phyloP scores from a whole-genome alignment of 805 yeast genomes.

The Candida tibetensis region DNA sequence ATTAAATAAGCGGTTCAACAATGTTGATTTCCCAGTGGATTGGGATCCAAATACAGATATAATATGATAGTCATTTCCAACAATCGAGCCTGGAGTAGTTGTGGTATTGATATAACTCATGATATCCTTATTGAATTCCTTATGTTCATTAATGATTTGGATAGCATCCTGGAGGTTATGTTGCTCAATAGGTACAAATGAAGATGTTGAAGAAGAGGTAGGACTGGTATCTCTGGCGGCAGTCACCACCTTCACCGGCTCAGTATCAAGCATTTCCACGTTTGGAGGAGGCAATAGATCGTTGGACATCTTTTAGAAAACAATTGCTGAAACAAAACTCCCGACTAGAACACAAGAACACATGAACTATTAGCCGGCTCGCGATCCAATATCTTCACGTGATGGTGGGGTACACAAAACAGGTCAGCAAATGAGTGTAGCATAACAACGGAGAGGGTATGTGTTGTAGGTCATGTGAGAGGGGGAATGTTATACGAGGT shows the following conservation, averaged over 20 bases:
- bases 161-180: conserved; percentile 38
- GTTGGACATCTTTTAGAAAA: conserved; percentile 10
- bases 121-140: conserved; percentile 44
- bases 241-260: neutral
- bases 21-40: conserved; percentile 93
- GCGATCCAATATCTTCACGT: too few species aligned
- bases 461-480: too few species aligned
- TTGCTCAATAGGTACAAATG: conserved; percentile 40
- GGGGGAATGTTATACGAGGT: too few species aligned
- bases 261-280: conserved; percentile 7
- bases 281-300: conserved; percentile 10
- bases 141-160: conserved; percentile 63
- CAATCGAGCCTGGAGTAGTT: conserved; percentile 28
- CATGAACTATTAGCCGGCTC: too few species aligned
- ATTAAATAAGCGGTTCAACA: conserved; percentile 79
- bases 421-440: too few species aligned
- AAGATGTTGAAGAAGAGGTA: conserved; percentile 35
- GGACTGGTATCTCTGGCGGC: conserved; percentile 9
- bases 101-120: conserved; percentile 34
- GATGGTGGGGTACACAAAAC: too few species aligned
- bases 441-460: too few species aligned
- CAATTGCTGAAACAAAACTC: too few species aligned
- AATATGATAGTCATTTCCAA: conserved; percentile 78
- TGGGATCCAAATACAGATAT: conserved; percentile 97
- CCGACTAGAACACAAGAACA: too few species aligned